Evolutionary conservation across 257 asterid species (phyloP).

Genomic region (Coffea eugenioides): DNA sequence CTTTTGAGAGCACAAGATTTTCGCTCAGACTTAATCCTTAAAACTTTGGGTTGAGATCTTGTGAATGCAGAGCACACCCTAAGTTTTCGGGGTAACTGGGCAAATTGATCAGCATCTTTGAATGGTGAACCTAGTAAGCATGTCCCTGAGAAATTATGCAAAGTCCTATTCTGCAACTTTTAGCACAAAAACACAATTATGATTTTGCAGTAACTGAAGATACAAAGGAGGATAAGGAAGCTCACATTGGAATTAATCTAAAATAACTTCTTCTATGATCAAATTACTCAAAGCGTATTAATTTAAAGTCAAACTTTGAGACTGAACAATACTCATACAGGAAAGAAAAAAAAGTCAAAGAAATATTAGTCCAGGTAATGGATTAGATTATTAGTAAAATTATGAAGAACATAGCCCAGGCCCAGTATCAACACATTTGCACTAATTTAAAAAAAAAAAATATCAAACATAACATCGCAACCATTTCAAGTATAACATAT

Average conservation of each 20-base stretch:
- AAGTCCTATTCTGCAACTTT: slow-evolving; percentile 55
- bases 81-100: slow-evolving; percentile 30
- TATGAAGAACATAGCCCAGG: not conserved
- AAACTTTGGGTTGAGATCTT: slow-evolving; percentile 24
- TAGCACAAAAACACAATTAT: slow-evolving; percentile 8
- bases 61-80: slow-evolving; percentile 39
- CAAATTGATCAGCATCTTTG: slow-evolving; percentile 28
- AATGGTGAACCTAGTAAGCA: slow-evolving; percentile 42
- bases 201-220: not conserved
- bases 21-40: slow-evolving; percentile 33
- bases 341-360: not conserved
- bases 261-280: not conserved
- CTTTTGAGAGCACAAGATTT: slow-evolving; percentile 31
- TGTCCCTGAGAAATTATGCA: slow-evolving; percentile 36
- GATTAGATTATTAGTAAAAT: not conserved
- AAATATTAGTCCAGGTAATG: not conserved
- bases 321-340: not conserved
- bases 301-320: not conserved
- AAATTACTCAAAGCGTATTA: not conserved
- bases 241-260: not conserved
- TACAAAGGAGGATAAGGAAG: not conserved
- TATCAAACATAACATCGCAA: not conserved
- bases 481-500: not conserved
- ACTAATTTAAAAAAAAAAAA: not conserved
- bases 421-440: not conserved